Base-by-base conservation (phyloP, 2,329 filamentous ascomycete species). In the Trichoderma simmonsii region DNA sequence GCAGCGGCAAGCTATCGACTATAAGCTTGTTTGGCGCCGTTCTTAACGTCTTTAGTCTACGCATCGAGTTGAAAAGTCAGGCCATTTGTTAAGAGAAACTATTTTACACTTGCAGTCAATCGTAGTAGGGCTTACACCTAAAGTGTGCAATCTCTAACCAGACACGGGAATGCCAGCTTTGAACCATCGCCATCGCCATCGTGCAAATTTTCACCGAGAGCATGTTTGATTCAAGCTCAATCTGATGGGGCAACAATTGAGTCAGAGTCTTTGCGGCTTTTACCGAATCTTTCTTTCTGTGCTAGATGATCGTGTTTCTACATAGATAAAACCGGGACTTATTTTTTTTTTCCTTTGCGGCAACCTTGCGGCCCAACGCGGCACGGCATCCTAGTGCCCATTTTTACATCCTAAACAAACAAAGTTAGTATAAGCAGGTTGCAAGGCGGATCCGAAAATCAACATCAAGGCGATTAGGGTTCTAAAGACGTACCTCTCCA, bases 401-500 rank as follows among this genome's bases (percentile, higher is more conserved):
- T 21, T 60, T 60, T 69, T 69, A 69, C 65, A 69, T 69, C 36
- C 65, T 69, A 26, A 24, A 69, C 21, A 7, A 8, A 24, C 15
- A n/a, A 9, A 18, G 65, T 69, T 60, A 69, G 68, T 32, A 48
- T 39, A 28, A 36, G 15, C 14, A n/a, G 34, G 18, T 26, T 48
- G 9, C 18, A 26, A 57, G 32, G 30, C 48, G 15, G 18, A 14
- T 18, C 18, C 11, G 24, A 18, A 18, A 39, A 28, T 54, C n/a
- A 66, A 51, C 43, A 51, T 21, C n/a, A 66, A 56, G 18, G 15
- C n/a, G 57, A 54, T 24, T 8, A 43, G 12, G 32, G 30, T 26
- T 36, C 24, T n/a, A n/a, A n/a, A n/a, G n/a, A 24, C 77, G 57
- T 78, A 81, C 80, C 82, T 79, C 73, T 95, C 90, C 62, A 97